Conservation (phyloP, 768 basidiomycete species). For the Naganishia friedmannii region DNA sequence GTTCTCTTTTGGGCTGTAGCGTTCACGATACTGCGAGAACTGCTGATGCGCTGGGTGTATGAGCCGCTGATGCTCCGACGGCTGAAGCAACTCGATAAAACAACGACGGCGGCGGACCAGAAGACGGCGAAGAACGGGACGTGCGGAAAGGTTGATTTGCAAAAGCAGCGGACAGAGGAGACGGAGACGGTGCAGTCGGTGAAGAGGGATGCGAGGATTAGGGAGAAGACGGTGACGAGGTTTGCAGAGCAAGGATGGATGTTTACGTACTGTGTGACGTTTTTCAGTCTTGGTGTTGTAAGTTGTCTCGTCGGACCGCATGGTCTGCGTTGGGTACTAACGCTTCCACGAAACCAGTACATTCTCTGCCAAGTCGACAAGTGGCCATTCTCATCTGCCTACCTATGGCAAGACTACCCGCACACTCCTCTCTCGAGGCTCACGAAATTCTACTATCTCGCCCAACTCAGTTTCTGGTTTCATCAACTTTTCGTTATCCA, state of each 20-base stretch:
- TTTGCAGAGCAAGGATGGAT: slow-evolving; percentile 97
- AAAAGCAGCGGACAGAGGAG: background rate
- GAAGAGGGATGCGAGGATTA: slow-evolving; percentile 58
- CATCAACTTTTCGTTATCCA: slow-evolving; percentile 90
- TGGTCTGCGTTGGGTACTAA: background rate
- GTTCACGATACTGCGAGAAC: slow-evolving; percentile 83
- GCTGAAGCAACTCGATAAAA: slow-evolving; percentile 63
- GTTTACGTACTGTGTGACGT: slow-evolving; percentile 70
- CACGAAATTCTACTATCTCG: slow-evolving; percentile 84
- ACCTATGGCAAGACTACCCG: slow-evolving; percentile 78
- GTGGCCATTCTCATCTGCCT: slow-evolving; percentile 61
- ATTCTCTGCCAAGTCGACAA: slow-evolving; percentile 72
- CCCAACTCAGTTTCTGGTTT: slow-evolving; percentile 80
- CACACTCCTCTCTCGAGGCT: slow-evolving; percentile 73
- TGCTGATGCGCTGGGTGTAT: slow-evolving; percentile 67
- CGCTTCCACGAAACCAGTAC: slow-evolving; percentile 59
- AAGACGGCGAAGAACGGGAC: slow-evolving; percentile 39
- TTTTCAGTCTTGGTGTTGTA: slow-evolving; percentile 77
- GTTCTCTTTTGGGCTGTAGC: slow-evolving; percentile 75
- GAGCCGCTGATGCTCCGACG: slow-evolving; percentile 79
- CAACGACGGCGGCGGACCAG: slow-evolving; percentile 37
- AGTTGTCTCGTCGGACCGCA: slow-evolving; percentile 50
- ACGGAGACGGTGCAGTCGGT: slow-evolving; percentile 26
- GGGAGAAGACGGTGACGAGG: slow-evolving; percentile 71
- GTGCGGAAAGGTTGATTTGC: slow-evolving; percentile 2